These are phyloP conservation scores for Aspergillus sp. DNA, from an alignment of 2,329 filamentous ascomycete species.

Conservation along the genomic window DNA sequence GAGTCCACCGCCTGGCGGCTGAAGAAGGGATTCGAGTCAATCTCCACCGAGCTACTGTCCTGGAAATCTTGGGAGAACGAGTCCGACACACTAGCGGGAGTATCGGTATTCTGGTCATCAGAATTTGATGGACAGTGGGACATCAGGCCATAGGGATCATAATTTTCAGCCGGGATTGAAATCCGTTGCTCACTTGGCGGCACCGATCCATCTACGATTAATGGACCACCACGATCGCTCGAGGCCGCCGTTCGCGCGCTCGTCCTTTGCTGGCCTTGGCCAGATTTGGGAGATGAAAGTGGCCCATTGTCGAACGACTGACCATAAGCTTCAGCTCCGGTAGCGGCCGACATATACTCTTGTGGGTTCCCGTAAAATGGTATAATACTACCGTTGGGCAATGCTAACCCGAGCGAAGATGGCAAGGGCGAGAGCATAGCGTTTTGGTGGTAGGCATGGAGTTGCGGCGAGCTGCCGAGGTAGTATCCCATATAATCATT, in stretches of 20 bases:
- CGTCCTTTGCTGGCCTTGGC: conserved; percentile 22
- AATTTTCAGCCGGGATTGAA: conserved; percentile 32
- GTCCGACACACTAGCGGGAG: conserved; percentile 39
- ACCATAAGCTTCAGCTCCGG: conserved; percentile 26
- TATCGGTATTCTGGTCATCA: conserved; percentile 38
- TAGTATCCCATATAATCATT: conserved; percentile 50
- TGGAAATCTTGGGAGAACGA: conserved; percentile 40
- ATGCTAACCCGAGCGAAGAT: conserved; percentile 38
- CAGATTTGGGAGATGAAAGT: conserved; percentile 20
- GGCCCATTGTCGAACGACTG: conserved; percentile 24
- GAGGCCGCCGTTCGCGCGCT: conserved; percentile 29
- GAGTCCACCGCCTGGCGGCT: conserved; percentile 27
- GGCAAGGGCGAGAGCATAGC: conserved; percentile 39
- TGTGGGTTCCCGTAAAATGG: conserved; percentile 33
- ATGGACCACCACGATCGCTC: conserved; percentile 37
- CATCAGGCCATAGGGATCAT: conserved; percentile 37
- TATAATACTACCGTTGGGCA: conserved; percentile 39
- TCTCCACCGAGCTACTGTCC: conserved; percentile 37
- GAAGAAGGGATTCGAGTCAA: conserved; percentile 31
- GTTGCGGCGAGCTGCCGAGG: conserved; percentile 44
- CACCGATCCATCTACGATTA: conserved; percentile 50
- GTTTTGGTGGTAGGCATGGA: conserved; percentile 42
- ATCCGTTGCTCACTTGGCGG: conserved; percentile 38
- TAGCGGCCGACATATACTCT: conserved; percentile 32
- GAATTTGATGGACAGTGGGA: conserved; percentile 44